Conservation (phyloP, 75 land plant genomes). For the Selaginella moellendorffii region DNA sequence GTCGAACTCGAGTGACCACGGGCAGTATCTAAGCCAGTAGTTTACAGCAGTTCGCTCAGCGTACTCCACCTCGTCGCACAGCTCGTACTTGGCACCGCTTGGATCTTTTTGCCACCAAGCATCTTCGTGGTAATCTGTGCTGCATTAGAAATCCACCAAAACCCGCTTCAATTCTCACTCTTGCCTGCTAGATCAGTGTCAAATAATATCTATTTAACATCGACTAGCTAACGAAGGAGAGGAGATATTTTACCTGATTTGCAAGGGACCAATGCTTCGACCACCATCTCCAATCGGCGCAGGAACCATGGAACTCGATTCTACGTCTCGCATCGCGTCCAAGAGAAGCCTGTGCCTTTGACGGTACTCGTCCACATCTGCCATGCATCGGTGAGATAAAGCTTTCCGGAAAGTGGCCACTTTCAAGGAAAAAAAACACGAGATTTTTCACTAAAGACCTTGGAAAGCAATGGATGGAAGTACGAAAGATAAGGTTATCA, state of each 20-base stretch:
- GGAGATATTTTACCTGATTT: slow-evolving; percentile 15
- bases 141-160: slow-evolving; percentile 9
- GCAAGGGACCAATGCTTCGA: slow-evolving; percentile 26
- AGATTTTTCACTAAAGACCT: not conserved
- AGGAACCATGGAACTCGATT: slow-evolving; percentile 26
- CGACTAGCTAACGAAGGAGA: not conserved
- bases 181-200: not conserved
- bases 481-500: not conserved
- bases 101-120: slow-evolving; percentile 20
- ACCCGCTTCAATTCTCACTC: not conserved
- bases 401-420: no score
- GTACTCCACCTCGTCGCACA: slow-evolving; percentile 21
- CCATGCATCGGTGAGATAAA: not conserved
- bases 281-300: slow-evolving; percentile 28
- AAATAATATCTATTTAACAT: not conserved
- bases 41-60: slow-evolving; percentile 24
- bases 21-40: slow-evolving; percentile 27
- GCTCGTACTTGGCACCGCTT: slow-evolving; percentile 20
- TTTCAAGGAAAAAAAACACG: no score
- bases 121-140: slow-evolving; percentile 22
- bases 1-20: slow-evolving; percentile 26
- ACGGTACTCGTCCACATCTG: slow-evolving; percentile 23
- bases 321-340: slow-evolving; percentile 24
- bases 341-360: slow-evolving; percentile 20
- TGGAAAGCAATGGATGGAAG: not conserved